Base-by-base conservation (phyloP, 345 rosid species). In the Zanthoxylum bungeanum region DNA sequence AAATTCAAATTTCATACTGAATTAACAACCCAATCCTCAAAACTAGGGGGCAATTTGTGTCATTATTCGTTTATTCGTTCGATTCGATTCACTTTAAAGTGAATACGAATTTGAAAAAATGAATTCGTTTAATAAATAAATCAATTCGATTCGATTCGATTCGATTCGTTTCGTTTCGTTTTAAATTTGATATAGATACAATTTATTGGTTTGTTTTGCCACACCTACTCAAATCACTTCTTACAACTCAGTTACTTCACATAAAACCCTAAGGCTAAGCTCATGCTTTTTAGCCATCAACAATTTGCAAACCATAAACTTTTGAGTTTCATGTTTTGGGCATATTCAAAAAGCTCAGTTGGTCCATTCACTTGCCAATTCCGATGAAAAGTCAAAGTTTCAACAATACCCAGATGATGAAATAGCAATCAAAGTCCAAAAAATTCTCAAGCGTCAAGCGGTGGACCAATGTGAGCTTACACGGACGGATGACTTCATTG, bases 381-480 rank as follows among this genome's bases (percentile, higher is more conserved):
- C 78, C 16, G 78, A 28, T 27, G 28, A 55, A 0, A 50, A 28
- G 37, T 28, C 27, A 4, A 60, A 59, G 58, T 34, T 44, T 66
- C 74, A 51, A 33, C 49, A 64, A 28, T 65, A 66, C 21, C 70
- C 80, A 46, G 77, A 37, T 56, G 62, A 51, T 1, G 67, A 78
- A 68, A 64, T 76, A 24, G 80, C 60, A 9, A 51, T 50, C 1
- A 46, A 68, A 44, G 71, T 89, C 46, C 84, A 85, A 31, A 77
- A 81, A 40, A 68, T 85, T 42, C 75, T 91, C 19, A 85, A 76
- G 66, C 73, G 58, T 21, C 73, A 64, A 56, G 89, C 87, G 72
- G 81, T 91, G 5, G 74, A 52, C 34, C 84, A 80, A 60, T 87
- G 85, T 67, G 47, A 72, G 74, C 72, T 83, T 25, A 25, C 14